Percentiles rank a stretch among this genome's conserved stretches.
Evolutionary conservation across 2,329 filamentous ascomycete genomes (phyloP).

Genomic region (Immersiporthe knoxdaviesiana): DNA sequence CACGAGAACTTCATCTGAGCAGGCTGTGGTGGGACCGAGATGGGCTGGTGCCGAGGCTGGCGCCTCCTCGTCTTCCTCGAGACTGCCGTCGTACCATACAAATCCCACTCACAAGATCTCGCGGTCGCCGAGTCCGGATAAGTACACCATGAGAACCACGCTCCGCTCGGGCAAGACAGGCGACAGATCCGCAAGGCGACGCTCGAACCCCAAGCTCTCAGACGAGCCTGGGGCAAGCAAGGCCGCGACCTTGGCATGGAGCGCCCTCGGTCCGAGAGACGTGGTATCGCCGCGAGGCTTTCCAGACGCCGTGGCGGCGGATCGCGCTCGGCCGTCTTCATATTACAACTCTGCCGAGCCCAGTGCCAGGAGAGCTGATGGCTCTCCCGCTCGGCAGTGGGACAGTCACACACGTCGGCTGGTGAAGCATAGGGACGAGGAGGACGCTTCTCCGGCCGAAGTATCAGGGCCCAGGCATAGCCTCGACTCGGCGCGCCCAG

Average conservation of each 20-base stretch:
- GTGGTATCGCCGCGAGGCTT: constrained; percentile 31
- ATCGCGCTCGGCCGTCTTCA: constrained; percentile 16
- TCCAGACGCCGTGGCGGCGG: constrained; percentile 28
- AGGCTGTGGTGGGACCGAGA: constrained; percentile 44
- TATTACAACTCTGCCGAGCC: constrained; percentile 9
- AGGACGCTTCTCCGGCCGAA: constrained; percentile 34
- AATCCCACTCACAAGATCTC: constrained; percentile 37
- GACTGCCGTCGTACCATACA: constrained; percentile 14
- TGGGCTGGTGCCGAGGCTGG: constrained; percentile 28
- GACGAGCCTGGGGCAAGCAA: constrained; percentile 62
- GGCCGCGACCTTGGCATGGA: constrained; percentile 68
- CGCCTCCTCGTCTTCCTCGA: constrained; percentile 29
- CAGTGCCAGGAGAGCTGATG: constrained; percentile 33
- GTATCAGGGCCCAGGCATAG: constrained; percentile 36
- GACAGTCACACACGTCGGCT: constrained; percentile 59
- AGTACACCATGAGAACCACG: constrained; percentile 65
- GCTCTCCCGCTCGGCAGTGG: constrained; percentile 49
- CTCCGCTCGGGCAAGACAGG: constrained; percentile 53
- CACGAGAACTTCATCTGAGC: constrained; percentile 57
- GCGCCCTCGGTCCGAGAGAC: constrained; percentile 47
- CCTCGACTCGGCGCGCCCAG: constrained; percentile 42
- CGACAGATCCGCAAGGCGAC: constrained; percentile 49
- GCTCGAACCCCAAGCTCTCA: constrained; percentile 45
- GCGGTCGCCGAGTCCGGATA: constrained; percentile 62
- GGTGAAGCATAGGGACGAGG: constrained; percentile 44